Evolutionary conservation across 306 rosid genomes (phyloP).

Genomic region (Ammopiptanthus mongolicus): DNA sequence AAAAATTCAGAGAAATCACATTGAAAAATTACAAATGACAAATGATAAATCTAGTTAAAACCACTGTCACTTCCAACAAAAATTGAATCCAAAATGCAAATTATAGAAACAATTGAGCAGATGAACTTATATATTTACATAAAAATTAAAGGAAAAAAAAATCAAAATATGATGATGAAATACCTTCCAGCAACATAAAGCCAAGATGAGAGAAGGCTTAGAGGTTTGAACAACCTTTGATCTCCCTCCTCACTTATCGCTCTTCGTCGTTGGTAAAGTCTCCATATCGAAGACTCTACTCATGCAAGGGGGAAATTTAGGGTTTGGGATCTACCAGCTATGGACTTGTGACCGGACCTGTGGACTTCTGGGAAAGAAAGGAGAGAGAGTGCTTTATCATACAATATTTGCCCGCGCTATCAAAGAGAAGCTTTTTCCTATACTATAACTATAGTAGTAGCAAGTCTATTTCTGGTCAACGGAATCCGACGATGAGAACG

Average conservation of each 20-base stretch:
- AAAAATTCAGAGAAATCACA: not conserved
- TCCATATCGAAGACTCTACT: slow-evolving; percentile 38
- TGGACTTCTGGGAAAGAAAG: too few relatives aligned
- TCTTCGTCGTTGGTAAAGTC: slow-evolving; percentile 53
- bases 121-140: not conserved
- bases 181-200: slow-evolving; percentile 97
- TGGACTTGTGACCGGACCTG: too few relatives aligned
- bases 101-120: not conserved
- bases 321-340: too few relatives aligned
- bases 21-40: not conserved
- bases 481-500: too few relatives aligned
- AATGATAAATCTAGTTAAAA: not conserved
- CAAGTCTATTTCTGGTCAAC: too few relatives aligned
- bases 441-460: too few relatives aligned
- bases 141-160: not conserved
- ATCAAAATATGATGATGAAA: not conserved
- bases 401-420: too few relatives aligned
- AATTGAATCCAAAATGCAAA: slow-evolving; percentile 12
- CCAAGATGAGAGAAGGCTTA: slow-evolving; percentile 78
- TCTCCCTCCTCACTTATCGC: slow-evolving; percentile 63
- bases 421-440: too few relatives aligned
- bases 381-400: too few relatives aligned
- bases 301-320: too few relatives aligned
- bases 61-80: not conserved
- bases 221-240: slow-evolving; percentile 71